Evolutionary conservation across 495 filamentous ascomycete species (phyloP).

Genomic region (Clavariopsis aquatica): DNA sequence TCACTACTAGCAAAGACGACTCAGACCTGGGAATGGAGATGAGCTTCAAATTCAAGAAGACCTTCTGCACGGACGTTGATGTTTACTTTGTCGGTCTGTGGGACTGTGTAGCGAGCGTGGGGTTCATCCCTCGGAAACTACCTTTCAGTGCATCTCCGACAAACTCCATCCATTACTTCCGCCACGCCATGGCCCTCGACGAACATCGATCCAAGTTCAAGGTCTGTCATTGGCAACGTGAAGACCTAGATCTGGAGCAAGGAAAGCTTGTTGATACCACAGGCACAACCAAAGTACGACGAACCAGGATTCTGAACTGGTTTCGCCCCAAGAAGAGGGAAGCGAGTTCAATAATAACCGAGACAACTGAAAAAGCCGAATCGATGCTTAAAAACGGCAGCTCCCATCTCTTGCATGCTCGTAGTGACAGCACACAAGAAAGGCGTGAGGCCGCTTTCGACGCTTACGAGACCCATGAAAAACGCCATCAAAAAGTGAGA

Average conservation of each 20-base stretch:
- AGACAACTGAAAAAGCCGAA: not conserved
- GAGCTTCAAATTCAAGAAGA: conserved; percentile 46
- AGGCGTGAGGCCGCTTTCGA: conserved; percentile 33
- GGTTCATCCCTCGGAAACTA: conserved; percentile 45
- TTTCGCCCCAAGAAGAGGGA: not conserved
- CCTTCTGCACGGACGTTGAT: conserved; percentile 47
- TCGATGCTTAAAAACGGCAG: not conserved
- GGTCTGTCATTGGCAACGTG: conserved; percentile 41
- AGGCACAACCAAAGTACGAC: not conserved
- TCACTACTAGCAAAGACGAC: conserved; percentile 47
- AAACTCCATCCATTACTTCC: conserved; percentile 44
- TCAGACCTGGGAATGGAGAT: conserved; percentile 43
- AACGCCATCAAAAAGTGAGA: conserved; percentile 16
- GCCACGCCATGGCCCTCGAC: conserved; percentile 48
- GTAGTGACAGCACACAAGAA: conserved; percentile 8
- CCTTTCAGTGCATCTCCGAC: conserved; percentile 46
- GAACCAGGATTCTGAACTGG: not conserved
- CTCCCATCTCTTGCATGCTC: not conserved
- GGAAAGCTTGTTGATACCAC: conserved; percentile 9
- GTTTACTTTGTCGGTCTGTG: conserved; percentile 48
- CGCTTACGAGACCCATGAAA: conserved; percentile 25
- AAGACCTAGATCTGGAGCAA: conserved; percentile 26
- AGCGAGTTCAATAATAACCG: not conserved
- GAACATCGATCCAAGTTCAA: conserved; percentile 49
- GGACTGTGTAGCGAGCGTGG: conserved; percentile 49